Evolutionary conservation across 176 grass and related monocot species (phyloP), one percentile per base, ranked within the genome.

Genomic region (Pharus latifolius): DNA sequence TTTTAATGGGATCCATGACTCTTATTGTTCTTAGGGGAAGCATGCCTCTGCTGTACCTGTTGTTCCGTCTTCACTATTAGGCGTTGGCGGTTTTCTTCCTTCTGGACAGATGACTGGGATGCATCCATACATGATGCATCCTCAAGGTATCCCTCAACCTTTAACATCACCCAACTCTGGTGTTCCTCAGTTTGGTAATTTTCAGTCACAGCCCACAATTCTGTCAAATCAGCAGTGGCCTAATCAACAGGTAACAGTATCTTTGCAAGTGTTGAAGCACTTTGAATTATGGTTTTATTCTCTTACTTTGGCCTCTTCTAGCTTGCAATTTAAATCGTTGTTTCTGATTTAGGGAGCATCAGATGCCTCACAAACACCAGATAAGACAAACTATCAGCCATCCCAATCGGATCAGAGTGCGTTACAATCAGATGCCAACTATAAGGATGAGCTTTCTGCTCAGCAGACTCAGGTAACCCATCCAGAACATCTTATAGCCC

Each of bases 121-220:
- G 70, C 85, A 92, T 82, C 65, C 89, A 72, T 88, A 85, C 72
- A 66, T 92, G 82, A 67, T 88, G 75, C 85, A 92, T 72, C 88
- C 88, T 63, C 74, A 79, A 80, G 68, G 85, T 48, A 69, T 92
- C 60, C 89, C 81, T 72, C 85, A 79, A 5, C 62, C 89, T 57
- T 42, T 82, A 65, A 22, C 85, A 15, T 85, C 82, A 0, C 79
- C 89, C 26, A 92, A 88, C 75, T 79, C 85, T 43, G 60, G 57
- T 63, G 14, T 82, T 85, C 89, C 82, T 51, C 85, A 82, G 45
- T 77, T 92, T 54, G 89, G 85, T 60, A 80, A 67, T 75, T 72
- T 88, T 60, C 85, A 92, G 54, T 57, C 67, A 1, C 16, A 68
- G 17, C 19, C 85, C 72, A 33, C 59, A 29, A 27, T 72, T 78